A percentile compares a stretch with the other conserved stretches of the same genome.
Evolutionary conservation across 148 eudicot species (phyloP).

Genomic region (Pouteria glomerata): DNA sequence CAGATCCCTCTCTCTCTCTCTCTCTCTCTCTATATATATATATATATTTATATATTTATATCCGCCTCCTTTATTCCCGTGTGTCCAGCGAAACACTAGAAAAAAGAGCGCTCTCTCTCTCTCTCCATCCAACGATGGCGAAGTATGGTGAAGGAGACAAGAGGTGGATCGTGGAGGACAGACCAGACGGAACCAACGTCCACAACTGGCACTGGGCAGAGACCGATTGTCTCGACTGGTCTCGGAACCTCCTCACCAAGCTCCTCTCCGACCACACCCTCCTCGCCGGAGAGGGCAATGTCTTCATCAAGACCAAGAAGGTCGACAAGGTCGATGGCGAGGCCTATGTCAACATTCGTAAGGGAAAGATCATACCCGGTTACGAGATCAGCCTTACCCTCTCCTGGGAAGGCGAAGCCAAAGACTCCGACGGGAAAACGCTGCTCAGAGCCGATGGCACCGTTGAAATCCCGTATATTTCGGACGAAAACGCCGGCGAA

Average conservation of each 20-base stretch:
- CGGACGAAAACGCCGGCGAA: slow-evolving; percentile 84
- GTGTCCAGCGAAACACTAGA: no score
- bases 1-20: neutral
- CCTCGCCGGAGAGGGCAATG: slow-evolving; percentile 51
- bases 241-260: slow-evolving; percentile 36
- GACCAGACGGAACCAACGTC: slow-evolving; percentile 90
- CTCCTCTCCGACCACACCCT: slow-evolving; percentile 45
- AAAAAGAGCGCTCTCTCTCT: no score
- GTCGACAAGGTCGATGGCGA: slow-evolving; percentile 66
- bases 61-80: no score
- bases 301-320: slow-evolving; percentile 32
- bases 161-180: slow-evolving; percentile 83
- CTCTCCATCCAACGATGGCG: no score
- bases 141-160: slow-evolving; percentile 91
- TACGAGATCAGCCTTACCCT: slow-evolving; percentile 59
- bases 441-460: slow-evolving; percentile 35
- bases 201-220: slow-evolving; percentile 99
- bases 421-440: slow-evolving; percentile 31
- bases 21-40: no score
- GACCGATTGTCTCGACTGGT: slow-evolving; percentile 85
- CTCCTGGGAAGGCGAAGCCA: slow-evolving; percentile 64
- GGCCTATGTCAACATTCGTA: slow-evolving; percentile 82
- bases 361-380: slow-evolving; percentile 92
- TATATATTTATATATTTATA: no score
- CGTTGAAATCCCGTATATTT: slow-evolving; percentile 68